These are phyloP conservation scores for Fusarium sp. DNA, from an alignment of 2,329 filamentous ascomycete genomes.

Conservation along the genomic window DNA sequence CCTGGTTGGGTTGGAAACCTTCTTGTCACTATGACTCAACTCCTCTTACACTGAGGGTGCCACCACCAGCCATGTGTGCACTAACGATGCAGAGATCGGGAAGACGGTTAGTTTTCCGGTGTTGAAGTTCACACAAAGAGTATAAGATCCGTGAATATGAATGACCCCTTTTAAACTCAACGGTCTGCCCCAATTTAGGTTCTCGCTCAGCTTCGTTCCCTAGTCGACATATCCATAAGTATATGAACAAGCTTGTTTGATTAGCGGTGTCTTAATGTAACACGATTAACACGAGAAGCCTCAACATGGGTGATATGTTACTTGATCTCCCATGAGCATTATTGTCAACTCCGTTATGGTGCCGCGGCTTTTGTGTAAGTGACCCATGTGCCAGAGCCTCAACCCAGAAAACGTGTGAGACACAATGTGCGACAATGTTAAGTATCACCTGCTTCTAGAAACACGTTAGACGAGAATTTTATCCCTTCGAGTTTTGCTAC, in stretches of 20 bases:
- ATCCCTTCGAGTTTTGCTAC: conserved; percentile 2
- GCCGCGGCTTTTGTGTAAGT: conserved; percentile 16
- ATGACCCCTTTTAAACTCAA: conserved; percentile 19
- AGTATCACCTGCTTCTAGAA: conserved; percentile 17
- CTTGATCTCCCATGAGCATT: neutral
- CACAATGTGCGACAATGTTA: conserved; percentile 1
- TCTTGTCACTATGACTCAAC: conserved; percentile 11
- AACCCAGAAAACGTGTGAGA: conserved; percentile 12
- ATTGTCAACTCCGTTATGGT: neutral
- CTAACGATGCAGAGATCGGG: conserved; percentile 15
- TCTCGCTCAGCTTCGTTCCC: conserved; percentile 23
- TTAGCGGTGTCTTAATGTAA: neutral
- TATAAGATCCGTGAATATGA: conserved; percentile 16
- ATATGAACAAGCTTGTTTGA: neutral
- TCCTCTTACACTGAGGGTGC: conserved; percentile 2
- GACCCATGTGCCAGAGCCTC: conserved; percentile 11
- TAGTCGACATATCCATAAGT: conserved; percentile 9
- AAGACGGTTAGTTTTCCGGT: conserved; percentile 15
- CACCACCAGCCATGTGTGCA: conserved; percentile 10
- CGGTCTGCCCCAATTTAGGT: conserved; percentile 36
- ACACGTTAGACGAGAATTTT: conserved; percentile 15
- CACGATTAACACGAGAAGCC: neutral
- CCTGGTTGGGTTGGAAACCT: neutral
- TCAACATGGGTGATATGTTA: neutral
- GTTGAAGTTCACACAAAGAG: conserved; percentile 2